A percentile compares a stretch with the other conserved stretches of the same genome.
These are phyloP conservation scores for Herpotrichia juniperi DNA, from an alignment of 2,329 filamentous ascomycete genomes.

Conservation along the genomic window DNA sequence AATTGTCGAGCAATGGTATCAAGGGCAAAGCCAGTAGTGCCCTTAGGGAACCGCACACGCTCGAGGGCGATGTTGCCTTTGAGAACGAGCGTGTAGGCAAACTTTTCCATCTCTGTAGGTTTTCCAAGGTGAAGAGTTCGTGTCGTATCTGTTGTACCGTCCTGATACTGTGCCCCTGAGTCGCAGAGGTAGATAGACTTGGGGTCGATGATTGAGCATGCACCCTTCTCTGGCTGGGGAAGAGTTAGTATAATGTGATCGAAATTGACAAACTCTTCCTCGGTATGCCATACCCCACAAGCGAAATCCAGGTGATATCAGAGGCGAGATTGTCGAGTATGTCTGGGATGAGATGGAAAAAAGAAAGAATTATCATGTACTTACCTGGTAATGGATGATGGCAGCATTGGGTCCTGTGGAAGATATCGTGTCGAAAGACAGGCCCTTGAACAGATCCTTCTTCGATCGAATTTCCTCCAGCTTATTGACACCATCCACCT, in stretches of 20 bases:
- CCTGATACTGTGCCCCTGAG: conserved; percentile 93
- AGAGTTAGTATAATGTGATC: too few relatives aligned
- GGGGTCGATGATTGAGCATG: conserved; percentile 83
- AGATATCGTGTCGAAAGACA: conserved; percentile 96
- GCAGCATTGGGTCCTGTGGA: conserved; percentile 92
- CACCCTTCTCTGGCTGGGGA: conserved; percentile 81
- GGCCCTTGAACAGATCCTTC: conserved; percentile 78
- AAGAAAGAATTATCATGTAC: too few relatives aligned
- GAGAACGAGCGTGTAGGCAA: conserved; percentile 90
- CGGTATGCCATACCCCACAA: too few relatives aligned
- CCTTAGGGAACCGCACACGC: conserved; percentile 87
- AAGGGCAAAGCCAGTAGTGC: conserved; percentile 90
- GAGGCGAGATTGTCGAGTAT: too few relatives aligned
- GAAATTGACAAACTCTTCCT: too few relatives aligned
- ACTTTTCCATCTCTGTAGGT: conserved; percentile 81
- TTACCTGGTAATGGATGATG: conserved; percentile 96
- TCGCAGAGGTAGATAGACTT: conserved; percentile 91
- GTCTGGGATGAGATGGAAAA: not conserved
- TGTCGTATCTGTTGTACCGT: conserved; percentile 96
- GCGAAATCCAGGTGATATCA: too few relatives aligned
- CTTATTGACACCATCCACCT: conserved; percentile 91
- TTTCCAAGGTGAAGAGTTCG: conserved; percentile 90
- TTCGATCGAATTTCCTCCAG: conserved; percentile 76
- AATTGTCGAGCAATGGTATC: conserved; percentile 88
- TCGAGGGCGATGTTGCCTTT: conserved; percentile 94